phyloP scores from a whole-genome alignment of 768 basidiomycete genomes.

The Collybiopsis confluens region DNA sequence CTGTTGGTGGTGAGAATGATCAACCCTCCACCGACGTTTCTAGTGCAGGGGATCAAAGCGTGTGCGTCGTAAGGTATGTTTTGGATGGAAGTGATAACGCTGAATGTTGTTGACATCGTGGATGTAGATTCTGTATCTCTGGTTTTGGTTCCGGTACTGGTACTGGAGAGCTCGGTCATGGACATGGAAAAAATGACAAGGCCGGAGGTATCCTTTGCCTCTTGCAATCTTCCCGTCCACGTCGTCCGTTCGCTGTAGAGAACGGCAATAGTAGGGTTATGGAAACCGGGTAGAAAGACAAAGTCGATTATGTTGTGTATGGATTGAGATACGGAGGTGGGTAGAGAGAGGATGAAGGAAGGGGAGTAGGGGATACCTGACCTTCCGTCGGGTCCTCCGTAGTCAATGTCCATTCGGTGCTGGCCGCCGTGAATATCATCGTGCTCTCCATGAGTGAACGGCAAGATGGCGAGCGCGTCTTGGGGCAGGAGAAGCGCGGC shows the following conservation, averaged over 20 bases:
- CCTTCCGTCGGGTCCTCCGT: slow-evolving; percentile 61
- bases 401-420: slow-evolving; percentile 68
- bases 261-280: slow-evolving; percentile 89
- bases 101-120: slow-evolving; percentile 78
- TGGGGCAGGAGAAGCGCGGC: slow-evolving; percentile 84
- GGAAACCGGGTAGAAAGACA: slow-evolving; percentile 89
- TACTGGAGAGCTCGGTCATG: background rate
- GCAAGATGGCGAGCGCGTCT: slow-evolving; percentile 87
- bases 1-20: slow-evolving; percentile 75
- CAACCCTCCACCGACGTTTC: slow-evolving; percentile 81
- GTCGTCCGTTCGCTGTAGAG: slow-evolving; percentile 85
- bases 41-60: slow-evolving; percentile 63
- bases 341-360: slow-evolving; percentile 84
- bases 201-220: slow-evolving; percentile 1
- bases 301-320: slow-evolving; percentile 87
- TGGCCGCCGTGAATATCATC: slow-evolving; percentile 77
- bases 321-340: slow-evolving; percentile 59
- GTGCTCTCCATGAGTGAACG: slow-evolving; percentile 81
- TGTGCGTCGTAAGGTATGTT: slow-evolving; percentile 72
- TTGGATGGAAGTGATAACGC: slow-evolving; percentile 71
- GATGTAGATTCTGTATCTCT: slow-evolving; percentile 36
- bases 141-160: slow-evolving; percentile 20
- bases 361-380: slow-evolving; percentile 85
- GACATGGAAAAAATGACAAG: slow-evolving; percentile 2
- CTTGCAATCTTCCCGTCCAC: slow-evolving; percentile 74